These are phyloP conservation scores for Ophiostoma ulmi DNA, from an alignment of 2,329 filamentous ascomycete species.

Conservation along the genomic window DNA sequence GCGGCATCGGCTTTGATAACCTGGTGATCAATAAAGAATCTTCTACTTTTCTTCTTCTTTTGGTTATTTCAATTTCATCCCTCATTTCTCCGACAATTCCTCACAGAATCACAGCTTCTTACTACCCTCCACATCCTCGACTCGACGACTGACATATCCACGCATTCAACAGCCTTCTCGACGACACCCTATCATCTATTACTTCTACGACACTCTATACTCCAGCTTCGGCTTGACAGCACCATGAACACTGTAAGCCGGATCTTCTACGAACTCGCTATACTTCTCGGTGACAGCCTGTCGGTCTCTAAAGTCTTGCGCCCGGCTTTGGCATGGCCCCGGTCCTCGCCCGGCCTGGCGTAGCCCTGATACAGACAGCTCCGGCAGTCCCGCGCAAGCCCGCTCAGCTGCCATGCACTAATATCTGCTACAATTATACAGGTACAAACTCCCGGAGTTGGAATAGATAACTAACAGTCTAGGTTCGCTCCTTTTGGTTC, in stretches of 20 bases:
- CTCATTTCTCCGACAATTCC: not conserved
- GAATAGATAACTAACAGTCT: not conserved
- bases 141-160: not conserved
- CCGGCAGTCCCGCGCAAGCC: not conserved
- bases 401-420: not conserved
- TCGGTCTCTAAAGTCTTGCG: not conserved
- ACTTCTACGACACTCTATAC: not conserved
- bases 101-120: not conserved
- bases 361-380: not conserved
- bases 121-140: not conserved
- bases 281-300: not conserved
- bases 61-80: not conserved
- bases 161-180: not conserved
- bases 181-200: not conserved
- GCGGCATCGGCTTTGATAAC: not conserved
- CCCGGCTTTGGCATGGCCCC: not conserved
- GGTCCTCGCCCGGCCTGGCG: not conserved
- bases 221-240: not conserved
- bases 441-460: not conserved
- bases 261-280: not conserved
- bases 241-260: slow-evolving; percentile 27
- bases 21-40: not conserved
- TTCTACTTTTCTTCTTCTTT: not conserved
- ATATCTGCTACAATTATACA: not conserved
- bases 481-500: slow-evolving; percentile 38